Base-by-base conservation (phyloP, 306 rosid genomes). In the Acacia acuminata region DNA sequence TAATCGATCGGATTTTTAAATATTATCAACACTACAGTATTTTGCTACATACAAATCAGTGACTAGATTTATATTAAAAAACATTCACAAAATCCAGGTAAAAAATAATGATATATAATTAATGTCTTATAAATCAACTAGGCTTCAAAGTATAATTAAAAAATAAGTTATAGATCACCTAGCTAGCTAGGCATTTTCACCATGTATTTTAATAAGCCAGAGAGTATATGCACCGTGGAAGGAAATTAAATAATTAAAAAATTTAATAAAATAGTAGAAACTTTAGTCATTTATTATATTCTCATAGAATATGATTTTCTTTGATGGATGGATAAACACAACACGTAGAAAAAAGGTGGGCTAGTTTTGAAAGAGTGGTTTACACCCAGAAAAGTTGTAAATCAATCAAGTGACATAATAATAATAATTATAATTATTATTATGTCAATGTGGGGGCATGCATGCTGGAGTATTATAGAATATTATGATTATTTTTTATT, bases 321-420 rank as follows among this genome's bases (percentile, higher is more conserved):
- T 24, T 25, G 36, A 61, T 16, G 53, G 16, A 45, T 36, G 76
- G 73, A 76, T 77, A 45, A 36, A 73, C 15, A 56, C 58, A 36
- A 73, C 20, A 73, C 47, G 4, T 1, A 38, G 30, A 20, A 67
- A 65, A 71, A 53, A 53, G 58, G 70, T 71, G 60, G 65, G 42
- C 45, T 69, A 69, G 65, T 63, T 73, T 75, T 73, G 25, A 77
- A 68, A 69, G 79, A 86, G 89, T 77, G 83, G 79, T 70, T 78
- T 74, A 79, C 89, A 78, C 71, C 83, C 43, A 44, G 63, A 84
- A 16, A 81, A 78, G 79, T 74, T 75, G 85, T 51, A 77, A 77
- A 80, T 5, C 82, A 78, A 68, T 51, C 58, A 32, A 55, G 27
- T n/a, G 14, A 58, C 65, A n/a, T 22, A 50, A 50, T 0, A 47